phyloP scores from a whole-genome alignment of 2,329 filamentous ascomycete species.

The Pezicula neosporulosa region DNA sequence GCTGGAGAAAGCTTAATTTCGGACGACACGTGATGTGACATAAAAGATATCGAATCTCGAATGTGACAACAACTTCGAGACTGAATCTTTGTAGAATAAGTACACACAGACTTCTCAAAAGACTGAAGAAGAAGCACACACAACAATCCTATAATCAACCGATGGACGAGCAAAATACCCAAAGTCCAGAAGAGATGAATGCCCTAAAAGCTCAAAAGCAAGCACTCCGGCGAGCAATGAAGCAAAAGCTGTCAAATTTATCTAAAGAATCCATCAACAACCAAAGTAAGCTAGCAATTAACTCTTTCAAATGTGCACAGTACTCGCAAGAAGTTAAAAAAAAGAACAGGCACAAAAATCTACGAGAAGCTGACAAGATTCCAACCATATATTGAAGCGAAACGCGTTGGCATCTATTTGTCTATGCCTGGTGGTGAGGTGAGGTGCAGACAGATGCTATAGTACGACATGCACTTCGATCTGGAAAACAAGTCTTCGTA shows the following conservation, averaged over 20 bases:
- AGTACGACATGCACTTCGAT: slow-evolving; percentile 72
- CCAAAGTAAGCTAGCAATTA: slow-evolving; percentile 61
- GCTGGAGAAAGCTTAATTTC: not conserved
- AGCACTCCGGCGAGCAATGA: slow-evolving; percentile 69
- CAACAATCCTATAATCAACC: no score
- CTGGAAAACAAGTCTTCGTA: slow-evolving; percentile 84
- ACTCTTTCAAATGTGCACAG: not conserved
- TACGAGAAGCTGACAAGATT: slow-evolving; percentile 63
- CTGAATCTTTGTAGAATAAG: no score
- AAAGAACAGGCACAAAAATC: slow-evolving; percentile 55
- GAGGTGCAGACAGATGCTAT: slow-evolving; percentile 80
- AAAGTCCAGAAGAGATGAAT: slow-evolving; percentile 7
- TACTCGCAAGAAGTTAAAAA: slow-evolving; percentile 6
- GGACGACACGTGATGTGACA: no score
- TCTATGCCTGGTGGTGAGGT: slow-evolving; percentile 90
- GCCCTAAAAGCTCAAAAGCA: slow-evolving; percentile 68
- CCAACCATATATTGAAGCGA: slow-evolving; percentile 71
- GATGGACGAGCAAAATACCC: not conserved
- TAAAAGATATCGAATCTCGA: no score
- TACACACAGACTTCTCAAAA: no score
- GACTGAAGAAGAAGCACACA: no score
- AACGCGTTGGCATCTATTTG: slow-evolving; percentile 79
- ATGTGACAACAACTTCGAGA: no score
- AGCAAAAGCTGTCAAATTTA: slow-evolving; percentile 58
- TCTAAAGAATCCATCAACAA: slow-evolving; percentile 55